phyloP scores from a whole-genome alignment of 345 rosid species.

The Erucastrum elatum region DNA sequence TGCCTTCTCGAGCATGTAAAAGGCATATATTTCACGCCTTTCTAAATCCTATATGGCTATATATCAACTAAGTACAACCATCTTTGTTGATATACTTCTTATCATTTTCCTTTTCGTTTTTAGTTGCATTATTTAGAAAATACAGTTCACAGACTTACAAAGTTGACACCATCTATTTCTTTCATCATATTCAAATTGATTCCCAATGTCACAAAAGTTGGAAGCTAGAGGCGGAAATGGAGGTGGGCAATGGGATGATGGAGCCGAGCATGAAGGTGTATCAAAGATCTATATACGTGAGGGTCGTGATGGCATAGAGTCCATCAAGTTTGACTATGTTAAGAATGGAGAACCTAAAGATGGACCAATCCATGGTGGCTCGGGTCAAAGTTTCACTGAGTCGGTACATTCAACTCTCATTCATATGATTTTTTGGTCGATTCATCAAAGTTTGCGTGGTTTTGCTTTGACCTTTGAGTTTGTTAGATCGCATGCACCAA shows the following conservation, averaged over 20 bases:
- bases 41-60: not conserved
- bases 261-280: constrained; percentile 5
- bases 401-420: constrained; percentile 8
- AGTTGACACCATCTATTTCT: not conserved
- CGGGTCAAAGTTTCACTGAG: constrained; percentile 5
- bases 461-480: not conserved
- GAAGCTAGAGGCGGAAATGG: constrained; percentile 23
- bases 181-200: not conserved
- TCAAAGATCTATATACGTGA: constrained; percentile 7
- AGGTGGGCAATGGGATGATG: constrained; percentile 27
- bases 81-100: not conserved
- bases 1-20: not conserved
- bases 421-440: not conserved
- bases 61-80: not conserved
- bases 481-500: not conserved
- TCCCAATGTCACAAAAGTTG: constrained; percentile 6
- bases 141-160: not conserved
- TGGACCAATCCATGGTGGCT: constrained; percentile 10
- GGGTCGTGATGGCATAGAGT: constrained; percentile 1
- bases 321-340: constrained; percentile 24
- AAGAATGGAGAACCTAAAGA: not conserved
- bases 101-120: not conserved
- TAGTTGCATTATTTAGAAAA: not conserved
- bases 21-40: not conserved
- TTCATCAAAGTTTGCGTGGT: not conserved